Evolutionary conservation across 768 basidiomycete species (phyloP).

Genomic region (Leccinum imitatum): DNA sequence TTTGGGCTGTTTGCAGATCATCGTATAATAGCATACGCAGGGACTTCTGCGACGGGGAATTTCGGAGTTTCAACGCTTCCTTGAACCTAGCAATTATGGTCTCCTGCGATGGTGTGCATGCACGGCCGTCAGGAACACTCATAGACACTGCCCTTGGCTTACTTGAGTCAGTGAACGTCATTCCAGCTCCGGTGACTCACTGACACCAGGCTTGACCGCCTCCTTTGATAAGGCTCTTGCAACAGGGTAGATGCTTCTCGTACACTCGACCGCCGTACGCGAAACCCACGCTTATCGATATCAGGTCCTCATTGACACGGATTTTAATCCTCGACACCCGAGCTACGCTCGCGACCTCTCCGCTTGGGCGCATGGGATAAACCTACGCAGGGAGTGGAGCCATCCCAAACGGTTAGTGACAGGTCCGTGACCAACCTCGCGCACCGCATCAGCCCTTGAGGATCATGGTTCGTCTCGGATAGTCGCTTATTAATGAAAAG

Average conservation of each 20-base stretch:
- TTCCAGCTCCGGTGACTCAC: constrained; percentile 20
- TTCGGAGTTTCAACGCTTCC: constrained; percentile 13
- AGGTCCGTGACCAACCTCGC: constrained; percentile 5
- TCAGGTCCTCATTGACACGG: not conserved
- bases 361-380: not conserved
- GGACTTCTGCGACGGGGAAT: constrained; percentile 10
- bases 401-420: not conserved
- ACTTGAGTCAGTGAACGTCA: constrained; percentile 13
- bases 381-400: constrained; percentile 1
- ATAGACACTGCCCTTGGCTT: constrained; percentile 1
- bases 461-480: constrained; percentile 10
- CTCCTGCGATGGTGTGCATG: constrained; percentile 1
- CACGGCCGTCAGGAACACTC: constrained; percentile 5
- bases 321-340: constrained; percentile 6
- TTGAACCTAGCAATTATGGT: constrained; percentile 24
- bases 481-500: constrained; percentile 4
- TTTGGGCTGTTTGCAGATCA: constrained; percentile 17
- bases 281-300: constrained; percentile 15
- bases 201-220: constrained; percentile 5
- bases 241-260: not conserved
- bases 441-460: constrained; percentile 5
- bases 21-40: constrained; percentile 8
- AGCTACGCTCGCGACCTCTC: not conserved
- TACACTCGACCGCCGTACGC: not conserved
- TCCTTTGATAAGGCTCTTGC: constrained; percentile 11